Evolutionary conservation across 2,329 filamentous ascomycete genomes (phyloP).

Genomic region (Seiridium unicorne): DNA sequence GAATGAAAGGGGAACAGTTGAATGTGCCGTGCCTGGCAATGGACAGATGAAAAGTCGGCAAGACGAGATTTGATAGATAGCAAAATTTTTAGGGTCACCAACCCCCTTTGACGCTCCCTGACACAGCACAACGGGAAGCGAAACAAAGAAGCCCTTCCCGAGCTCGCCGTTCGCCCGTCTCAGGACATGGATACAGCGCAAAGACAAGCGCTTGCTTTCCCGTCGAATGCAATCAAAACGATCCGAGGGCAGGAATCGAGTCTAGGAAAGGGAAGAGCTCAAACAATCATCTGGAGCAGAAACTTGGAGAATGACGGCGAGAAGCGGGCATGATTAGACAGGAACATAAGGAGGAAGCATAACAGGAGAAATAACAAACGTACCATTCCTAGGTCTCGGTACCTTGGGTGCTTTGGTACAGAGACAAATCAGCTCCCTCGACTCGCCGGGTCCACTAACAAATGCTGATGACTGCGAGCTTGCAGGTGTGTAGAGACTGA

Average conservation of each 20-base stretch:
- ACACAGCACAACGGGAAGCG: slow-evolving; percentile 15
- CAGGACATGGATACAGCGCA: slow-evolving; percentile 13
- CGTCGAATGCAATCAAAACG: slow-evolving; percentile 4
- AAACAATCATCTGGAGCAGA: neutral
- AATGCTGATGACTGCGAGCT: slow-evolving; percentile 16
- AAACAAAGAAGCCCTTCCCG: slow-evolving; percentile 23
- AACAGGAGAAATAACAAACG: slow-evolving; percentile 25
- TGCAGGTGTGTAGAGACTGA: slow-evolving; percentile 33
- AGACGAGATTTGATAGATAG: slow-evolving; percentile 7
- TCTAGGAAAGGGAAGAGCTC: neutral
- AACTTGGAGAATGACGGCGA: neutral
- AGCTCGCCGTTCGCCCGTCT: slow-evolving; percentile 22
- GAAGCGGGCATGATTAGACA: neutral
- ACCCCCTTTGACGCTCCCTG: slow-evolving; percentile 13
- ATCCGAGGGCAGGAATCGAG: neutral
- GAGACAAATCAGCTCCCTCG: slow-evolving; percentile 49
- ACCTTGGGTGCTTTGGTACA: slow-evolving; percentile 57
- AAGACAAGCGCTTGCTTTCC: slow-evolving; percentile 1
- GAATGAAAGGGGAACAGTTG: too few relatives aligned
- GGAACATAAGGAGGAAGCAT: neutral
- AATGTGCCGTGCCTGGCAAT: neutral
- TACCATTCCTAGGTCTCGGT: slow-evolving; percentile 58
- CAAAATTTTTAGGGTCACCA: slow-evolving; percentile 14
- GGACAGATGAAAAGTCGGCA: neutral
- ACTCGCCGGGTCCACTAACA: slow-evolving; percentile 5